These are phyloP conservation scores for Aspergillus versicolor DNA, from an alignment of 2,329 filamentous ascomycete species.

Conservation along the genomic window DNA sequence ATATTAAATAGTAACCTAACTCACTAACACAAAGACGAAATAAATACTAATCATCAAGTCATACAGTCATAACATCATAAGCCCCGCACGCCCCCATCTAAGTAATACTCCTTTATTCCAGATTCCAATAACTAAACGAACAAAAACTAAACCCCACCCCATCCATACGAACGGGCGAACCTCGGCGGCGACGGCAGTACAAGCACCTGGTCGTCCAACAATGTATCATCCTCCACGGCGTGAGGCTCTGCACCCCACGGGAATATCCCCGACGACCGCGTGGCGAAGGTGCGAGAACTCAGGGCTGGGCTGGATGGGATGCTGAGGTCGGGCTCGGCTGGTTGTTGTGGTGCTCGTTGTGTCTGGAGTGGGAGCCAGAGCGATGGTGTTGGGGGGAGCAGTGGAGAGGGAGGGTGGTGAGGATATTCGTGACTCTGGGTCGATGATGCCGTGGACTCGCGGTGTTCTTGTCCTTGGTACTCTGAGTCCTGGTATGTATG, in stretches of 20 bases:
- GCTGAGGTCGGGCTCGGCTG: background rate
- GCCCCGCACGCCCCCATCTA: background rate
- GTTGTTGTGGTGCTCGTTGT: background rate
- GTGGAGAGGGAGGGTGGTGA: background rate
- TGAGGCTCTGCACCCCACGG: slow-evolving; percentile 5
- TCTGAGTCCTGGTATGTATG: background rate
- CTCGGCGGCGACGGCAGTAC: slow-evolving; percentile 9
- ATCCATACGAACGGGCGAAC: background rate
- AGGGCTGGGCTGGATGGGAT: background rate
- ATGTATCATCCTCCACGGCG: background rate
- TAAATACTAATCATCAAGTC: background rate
- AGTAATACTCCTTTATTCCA: background rate
- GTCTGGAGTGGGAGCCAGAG: background rate
- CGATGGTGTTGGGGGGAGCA: slow-evolving; percentile 4
- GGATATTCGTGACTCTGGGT: background rate
- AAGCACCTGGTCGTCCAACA: slow-evolving; percentile 8
- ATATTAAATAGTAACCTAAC: too few relatives aligned
- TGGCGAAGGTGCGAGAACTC: slow-evolving; percentile 1
- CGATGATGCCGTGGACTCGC: background rate
- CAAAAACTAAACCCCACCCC: background rate
- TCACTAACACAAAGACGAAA: too few relatives aligned
- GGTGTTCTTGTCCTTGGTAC: background rate
- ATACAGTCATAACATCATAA: background rate
- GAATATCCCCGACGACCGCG: slow-evolving; percentile 5
- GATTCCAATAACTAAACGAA: too few relatives aligned